Base-by-base conservation (phyloP, 2,329 filamentous ascomycete genomes). In the Venturia oleaginea region DNA sequence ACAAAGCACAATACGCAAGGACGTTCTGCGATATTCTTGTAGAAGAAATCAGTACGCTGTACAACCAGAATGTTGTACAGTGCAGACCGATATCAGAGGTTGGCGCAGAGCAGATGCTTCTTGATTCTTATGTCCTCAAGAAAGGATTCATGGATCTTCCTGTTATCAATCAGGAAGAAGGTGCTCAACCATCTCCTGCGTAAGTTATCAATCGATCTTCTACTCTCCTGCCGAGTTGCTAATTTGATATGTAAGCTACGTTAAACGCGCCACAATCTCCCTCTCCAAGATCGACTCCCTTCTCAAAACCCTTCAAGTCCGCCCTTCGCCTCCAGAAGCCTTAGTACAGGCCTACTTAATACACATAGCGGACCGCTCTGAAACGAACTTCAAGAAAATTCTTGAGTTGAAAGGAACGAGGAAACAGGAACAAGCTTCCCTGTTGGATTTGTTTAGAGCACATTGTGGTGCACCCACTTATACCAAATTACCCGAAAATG, bases 21-120 rank as follows among this genome's bases (percentile, higher is more conserved):
- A 92, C 94, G 0, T 97, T 97, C 73, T 95, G 91, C 70, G 94
- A 99, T 75, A 93, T 97, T 68, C 79, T 97, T n/a, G 90, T 97
- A 46, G 94, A 99, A 74, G 83, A 90, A 67, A 79, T 97, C 67
- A 89, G 90, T 19, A 89, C 83, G 65, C 83, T 86, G 0, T 97
- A 94, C 73, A 84, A 97, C 68, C 80, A 82, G 67, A 96, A 89
- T 72, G 88, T 97, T 65, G 91, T 95, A 51, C 89, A 91, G 72
- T 96, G 92, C 76, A 87, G 87, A 69, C 94, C 94, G 0, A 89
- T 99, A 60, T 93, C 91, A 5, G 94, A 97, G 76, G 90, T 92
- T 64, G 94, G 92, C 15, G 94, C 94, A 13, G 93, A 99, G 75
- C 94, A 96, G 85, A 97, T 99, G 92, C 82, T 97, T 24, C 85